Conservation (phyloP, 1,284 basidiomycete genomes). For the Ganoderma multipileum region DNA sequence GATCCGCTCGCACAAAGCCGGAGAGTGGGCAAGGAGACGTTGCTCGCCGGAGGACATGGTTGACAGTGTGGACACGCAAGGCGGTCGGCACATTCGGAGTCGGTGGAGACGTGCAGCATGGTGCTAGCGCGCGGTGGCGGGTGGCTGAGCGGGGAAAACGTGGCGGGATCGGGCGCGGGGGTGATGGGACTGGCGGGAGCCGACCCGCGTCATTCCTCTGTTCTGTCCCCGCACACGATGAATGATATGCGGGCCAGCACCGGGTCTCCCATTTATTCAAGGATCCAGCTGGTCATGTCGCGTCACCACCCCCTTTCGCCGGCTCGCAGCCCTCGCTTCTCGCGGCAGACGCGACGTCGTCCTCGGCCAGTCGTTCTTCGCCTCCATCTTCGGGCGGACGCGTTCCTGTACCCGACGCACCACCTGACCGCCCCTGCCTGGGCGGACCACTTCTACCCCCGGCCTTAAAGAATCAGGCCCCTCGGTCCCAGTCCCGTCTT, state of each 20-base stretch:
- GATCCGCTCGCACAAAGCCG: not conserved
- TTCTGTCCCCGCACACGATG: not conserved
- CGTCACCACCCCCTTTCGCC: not conserved
- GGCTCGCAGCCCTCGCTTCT: not conserved
- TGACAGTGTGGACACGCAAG: not conserved
- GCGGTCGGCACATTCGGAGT: not conserved
- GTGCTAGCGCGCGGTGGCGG: not conserved
- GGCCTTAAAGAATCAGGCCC: not conserved
- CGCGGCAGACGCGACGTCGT: not conserved
- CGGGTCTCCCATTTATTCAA: conserved; percentile 1
- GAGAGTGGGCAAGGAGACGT: not conserved
- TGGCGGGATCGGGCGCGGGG: not conserved
- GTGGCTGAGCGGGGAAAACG: not conserved
- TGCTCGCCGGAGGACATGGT: not conserved
- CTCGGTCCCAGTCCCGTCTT: not conserved
- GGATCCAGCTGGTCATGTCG: not conserved
- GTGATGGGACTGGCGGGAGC: not conserved
- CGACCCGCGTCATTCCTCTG: not conserved
- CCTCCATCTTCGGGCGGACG: not conserved
- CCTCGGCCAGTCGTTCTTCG: not conserved
- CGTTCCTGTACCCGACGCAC: conserved; percentile 6
- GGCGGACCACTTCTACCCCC: not conserved
- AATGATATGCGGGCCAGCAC: not conserved
- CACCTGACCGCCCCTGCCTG: conserved; percentile 12
- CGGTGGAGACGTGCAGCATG: not conserved